Base-by-base conservation (phyloP, 768 basidiomycete genomes). In the Podaxis mareebaensis region DNA sequence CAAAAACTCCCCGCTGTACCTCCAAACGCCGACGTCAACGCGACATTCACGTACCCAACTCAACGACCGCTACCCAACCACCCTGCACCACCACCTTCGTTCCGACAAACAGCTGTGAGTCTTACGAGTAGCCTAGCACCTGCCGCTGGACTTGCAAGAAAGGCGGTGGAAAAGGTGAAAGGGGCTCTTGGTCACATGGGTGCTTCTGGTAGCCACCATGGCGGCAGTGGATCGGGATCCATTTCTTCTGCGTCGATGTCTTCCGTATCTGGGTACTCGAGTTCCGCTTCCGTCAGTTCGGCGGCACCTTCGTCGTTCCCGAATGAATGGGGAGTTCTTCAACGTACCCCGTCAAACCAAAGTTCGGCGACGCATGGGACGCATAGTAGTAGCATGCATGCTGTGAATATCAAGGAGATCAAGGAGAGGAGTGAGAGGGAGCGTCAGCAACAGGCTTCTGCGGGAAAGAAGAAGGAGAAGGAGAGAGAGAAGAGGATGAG, bases 81-180 rank as follows among this genome's bases (percentile, higher is more conserved):
- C 8, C 70, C 61, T 17, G 20, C 68, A 68, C 72, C 63, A 64
- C 72, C 67, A 70, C 75, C 63, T 68, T 68, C 58, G 61, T 58
- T 63, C 70, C 26, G 70, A 74, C 48, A 73, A 69, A 86, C 88
- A n/a, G 83, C 91, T 17, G 81, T 92, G 65, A 91, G 90, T 68
- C 86, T 92, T 77, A 84, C 88, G 2, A 81, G 80, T 42, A 82
- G 86, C 46, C 80, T 91, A 53, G 86, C 86, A 2, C 89, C 90
- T 28, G 88, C 87, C 22, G 89, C 89, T 17, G 90, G 90, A 8
- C 79, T 91, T 8, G 91, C 90, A 10, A 88, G 87, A 69, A 83
- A 88, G 61, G 90, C 92, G 3, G 90, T 90, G 3, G 91, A 92
- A 76, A 89, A 85, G 73, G 85, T 92, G 79, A 87, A 87, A 42